Evolutionary conservation across 2,329 filamentous ascomycete species (phyloP), one percentile per base, ranked within the genome.

Genomic region (Phyllosticta citrichinensis): DNA sequence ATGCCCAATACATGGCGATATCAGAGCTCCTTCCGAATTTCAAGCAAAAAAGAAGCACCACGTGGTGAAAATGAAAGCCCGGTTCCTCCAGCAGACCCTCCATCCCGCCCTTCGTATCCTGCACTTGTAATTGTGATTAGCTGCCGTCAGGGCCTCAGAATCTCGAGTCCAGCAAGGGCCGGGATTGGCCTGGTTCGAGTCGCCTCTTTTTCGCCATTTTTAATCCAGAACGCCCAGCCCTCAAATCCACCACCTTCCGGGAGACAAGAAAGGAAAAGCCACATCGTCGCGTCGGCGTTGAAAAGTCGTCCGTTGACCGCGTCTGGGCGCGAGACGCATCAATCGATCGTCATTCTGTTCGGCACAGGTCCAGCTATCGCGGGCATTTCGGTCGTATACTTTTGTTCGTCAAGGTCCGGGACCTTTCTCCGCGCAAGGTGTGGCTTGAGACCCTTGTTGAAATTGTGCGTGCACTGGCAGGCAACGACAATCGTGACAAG

Each of bases 401-500:
- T 68, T 65, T 82, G 80, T 66, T 84, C 82, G 47, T 81, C 78
- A 62, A 74, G 75, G 60, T 69, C 71, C 56, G 72, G 70, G 17
- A 78, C 70, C 68, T 80, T 83, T 64, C 81, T 78, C 69, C 80
- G 82, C 67, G 85, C 81, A 62, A 99, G 83, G 72, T 97, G 92
- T 10, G 86, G 86, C 79, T 95, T 97, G 63, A 99, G 80, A 9
- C 94, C 94, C 66, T 87, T 87, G 74, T 87, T 84, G 76, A 97
- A 99, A 77, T 97, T 97, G 74, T 82, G 78, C 75, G 91, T 92
- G 81, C 93, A 97, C 68, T 93, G 81, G 69, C 88, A 85, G 50
- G 91, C 92, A 67, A 96, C 92, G 72, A 83, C 76, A 68, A 99
- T 97, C 63, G 94, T 99, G 64, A 91, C 78, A 57, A 97, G 78